Percentiles rank a stretch among this genome's conserved stretches.
Conservation (phyloP, 2,329 filamentous ascomycete genomes). For the Exophiala aquamarina region DNA sequence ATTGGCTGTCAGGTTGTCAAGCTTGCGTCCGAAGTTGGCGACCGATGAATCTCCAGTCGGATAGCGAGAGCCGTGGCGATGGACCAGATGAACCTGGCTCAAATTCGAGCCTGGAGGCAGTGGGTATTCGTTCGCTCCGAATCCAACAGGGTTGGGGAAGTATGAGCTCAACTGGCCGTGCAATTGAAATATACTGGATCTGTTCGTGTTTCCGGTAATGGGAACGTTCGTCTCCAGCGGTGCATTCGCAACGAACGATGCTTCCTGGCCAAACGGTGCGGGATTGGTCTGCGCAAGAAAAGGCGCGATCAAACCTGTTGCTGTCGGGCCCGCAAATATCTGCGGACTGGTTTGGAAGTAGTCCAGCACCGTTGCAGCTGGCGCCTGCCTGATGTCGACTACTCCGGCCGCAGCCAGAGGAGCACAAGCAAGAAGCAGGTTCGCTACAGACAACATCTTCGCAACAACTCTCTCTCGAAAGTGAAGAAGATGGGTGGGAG, state of each 20-base stretch:
- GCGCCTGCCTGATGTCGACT: constrained; percentile 8
- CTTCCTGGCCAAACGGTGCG: constrained; percentile 60
- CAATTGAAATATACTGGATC: constrained; percentile 68
- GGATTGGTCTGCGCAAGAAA: constrained; percentile 71
- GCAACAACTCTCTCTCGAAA: too few species aligned
- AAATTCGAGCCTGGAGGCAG: constrained; percentile 64
- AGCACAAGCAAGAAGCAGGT: constrained; percentile 7
- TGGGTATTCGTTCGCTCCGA: constrained; percentile 71
- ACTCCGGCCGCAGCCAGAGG: constrained; percentile 14
- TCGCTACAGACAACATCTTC: not conserved
- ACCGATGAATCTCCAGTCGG: constrained; percentile 63
- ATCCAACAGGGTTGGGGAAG: constrained; percentile 65
- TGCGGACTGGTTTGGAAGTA: constrained; percentile 26
- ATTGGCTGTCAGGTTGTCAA: constrained; percentile 52
- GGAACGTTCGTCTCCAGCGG: constrained; percentile 71
- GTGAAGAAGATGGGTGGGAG: too few species aligned
- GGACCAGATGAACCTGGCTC: constrained; percentile 69
- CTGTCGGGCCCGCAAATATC: constrained; percentile 34
- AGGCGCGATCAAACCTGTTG: constrained; percentile 62
- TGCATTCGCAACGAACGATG: constrained; percentile 65
- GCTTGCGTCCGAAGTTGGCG: constrained; percentile 54
- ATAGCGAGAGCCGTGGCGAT: constrained; percentile 72
- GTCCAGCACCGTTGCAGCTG: constrained; percentile 18
- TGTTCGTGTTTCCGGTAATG: constrained; percentile 58
- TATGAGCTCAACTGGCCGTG: constrained; percentile 72